Conservation (phyloP, 257 asterid species). For the Przewalskia tangutica region DNA sequence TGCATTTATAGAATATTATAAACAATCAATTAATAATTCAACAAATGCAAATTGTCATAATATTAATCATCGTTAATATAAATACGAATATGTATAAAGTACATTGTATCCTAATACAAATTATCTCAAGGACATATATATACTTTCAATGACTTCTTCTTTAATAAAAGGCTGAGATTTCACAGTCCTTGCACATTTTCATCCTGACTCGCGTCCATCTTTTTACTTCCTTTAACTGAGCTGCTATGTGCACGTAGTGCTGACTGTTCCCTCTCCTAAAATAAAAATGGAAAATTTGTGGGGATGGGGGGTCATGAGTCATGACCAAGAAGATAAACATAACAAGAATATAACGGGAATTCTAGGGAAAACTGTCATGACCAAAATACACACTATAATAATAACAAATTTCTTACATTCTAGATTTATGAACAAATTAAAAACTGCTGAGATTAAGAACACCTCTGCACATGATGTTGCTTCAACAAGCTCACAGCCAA, state of each 20-base stretch:
- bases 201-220: slow-evolving; percentile 29
- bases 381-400: background rate
- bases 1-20: no score
- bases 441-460: background rate
- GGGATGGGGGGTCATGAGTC: background rate
- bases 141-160: slow-evolving; percentile 85
- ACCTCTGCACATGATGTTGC: slow-evolving; percentile 1
- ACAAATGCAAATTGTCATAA: no score
- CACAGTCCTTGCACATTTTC: slow-evolving; percentile 30
- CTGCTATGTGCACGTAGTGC: slow-evolving; percentile 71
- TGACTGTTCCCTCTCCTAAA: slow-evolving; percentile 68
- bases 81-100: no score
- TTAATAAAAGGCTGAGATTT: slow-evolving; percentile 69
- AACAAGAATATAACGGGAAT: background rate
- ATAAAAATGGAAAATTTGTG: slow-evolving; percentile 3
- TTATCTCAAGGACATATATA: no score
- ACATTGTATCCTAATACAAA: no score
- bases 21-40: no score
- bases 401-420: background rate
- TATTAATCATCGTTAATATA: no score
- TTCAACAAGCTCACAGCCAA: background rate
- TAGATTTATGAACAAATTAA: background rate
- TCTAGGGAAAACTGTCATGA: background rate
- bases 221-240: slow-evolving; percentile 36
- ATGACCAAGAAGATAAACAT: background rate